These are phyloP conservation scores for Agaricus sinodeliciosus DNA, from an alignment of 768 basidiomycete species.

Conservation along the genomic window DNA sequence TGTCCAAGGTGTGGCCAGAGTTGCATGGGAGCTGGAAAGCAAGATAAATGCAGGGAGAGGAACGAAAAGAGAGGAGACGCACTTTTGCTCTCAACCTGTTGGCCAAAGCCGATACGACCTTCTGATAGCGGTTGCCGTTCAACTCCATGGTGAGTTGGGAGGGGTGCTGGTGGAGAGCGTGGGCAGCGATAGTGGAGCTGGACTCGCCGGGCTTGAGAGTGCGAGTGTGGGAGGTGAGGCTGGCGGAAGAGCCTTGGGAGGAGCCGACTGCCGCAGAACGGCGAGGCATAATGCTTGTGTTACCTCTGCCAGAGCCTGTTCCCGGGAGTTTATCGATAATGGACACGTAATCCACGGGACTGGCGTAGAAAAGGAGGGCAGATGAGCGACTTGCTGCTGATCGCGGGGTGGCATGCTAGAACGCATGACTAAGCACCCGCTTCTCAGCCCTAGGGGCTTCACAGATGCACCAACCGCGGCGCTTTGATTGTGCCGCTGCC, in stretches of 20 bases:
- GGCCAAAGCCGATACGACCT: constrained; percentile 74
- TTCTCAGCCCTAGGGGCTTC: too few relatives aligned
- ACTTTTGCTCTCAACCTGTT: constrained; percentile 81
- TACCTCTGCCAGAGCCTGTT: not conserved
- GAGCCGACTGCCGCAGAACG: constrained; percentile 52
- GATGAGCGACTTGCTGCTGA: not conserved
- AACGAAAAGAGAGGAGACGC: constrained; percentile 12
- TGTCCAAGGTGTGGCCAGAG: constrained; percentile 68
- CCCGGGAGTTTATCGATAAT: constrained; percentile 4
- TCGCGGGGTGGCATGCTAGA: too few relatives aligned
- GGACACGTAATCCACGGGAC: constrained; percentile 8
- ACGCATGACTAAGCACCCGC: too few relatives aligned
- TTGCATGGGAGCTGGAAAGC: constrained; percentile 68
- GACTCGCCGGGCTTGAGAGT: not conserved
- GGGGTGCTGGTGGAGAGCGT: constrained; percentile 18
- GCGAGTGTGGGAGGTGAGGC: constrained; percentile 7
- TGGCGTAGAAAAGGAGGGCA: not conserved
- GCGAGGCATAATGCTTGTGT: constrained; percentile 38
- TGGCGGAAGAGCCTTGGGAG: constrained; percentile 20
- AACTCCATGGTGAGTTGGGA: constrained; percentile 18
- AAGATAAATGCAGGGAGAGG: not conserved
- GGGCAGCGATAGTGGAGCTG: not conserved
- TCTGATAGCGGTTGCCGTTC: constrained; percentile 63
- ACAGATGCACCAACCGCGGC: too few relatives aligned
- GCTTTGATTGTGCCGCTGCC: too few relatives aligned